Evolutionary conservation across 768 basidiomycete species (phyloP).

Genomic region (Sarcodon aspratus): DNA sequence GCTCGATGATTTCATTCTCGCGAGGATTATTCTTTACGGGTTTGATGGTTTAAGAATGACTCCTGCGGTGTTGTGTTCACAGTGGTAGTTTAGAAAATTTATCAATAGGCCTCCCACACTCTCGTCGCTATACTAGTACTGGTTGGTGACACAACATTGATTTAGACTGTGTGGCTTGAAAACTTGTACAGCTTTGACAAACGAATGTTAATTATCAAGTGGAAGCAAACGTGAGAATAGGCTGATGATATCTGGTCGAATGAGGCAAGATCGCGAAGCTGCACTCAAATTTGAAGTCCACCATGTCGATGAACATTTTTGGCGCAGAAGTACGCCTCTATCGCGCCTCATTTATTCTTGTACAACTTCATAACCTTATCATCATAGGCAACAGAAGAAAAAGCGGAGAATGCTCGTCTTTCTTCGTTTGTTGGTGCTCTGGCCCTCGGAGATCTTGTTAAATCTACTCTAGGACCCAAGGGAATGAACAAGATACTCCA

Average conservation of each 20-base stretch:
- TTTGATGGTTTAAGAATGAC: too few relatives aligned
- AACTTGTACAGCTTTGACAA: too few relatives aligned
- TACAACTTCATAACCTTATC: background rate
- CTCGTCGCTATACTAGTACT: too few relatives aligned
- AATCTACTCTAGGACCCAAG: constrained; percentile 96
- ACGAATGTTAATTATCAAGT: too few relatives aligned
- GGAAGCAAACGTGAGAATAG: too few relatives aligned
- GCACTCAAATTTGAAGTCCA: background rate
- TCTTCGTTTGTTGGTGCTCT: constrained; percentile 97
- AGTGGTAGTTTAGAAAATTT: too few relatives aligned
- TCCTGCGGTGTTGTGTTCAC: too few relatives aligned
- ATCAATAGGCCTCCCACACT: too few relatives aligned
- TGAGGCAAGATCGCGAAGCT: background rate
- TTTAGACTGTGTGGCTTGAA: too few relatives aligned
- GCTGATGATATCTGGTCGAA: background rate
- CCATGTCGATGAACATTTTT: constrained; percentile 65
- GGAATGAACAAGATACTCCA: constrained; percentile 99
- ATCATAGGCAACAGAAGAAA: constrained; percentile 76
- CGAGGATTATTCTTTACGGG: too few relatives aligned
- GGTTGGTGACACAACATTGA: too few relatives aligned
- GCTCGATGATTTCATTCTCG: too few relatives aligned
- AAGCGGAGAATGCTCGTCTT: constrained; percentile 95
- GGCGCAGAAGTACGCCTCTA: constrained; percentile 38
- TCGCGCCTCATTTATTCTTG: background rate
- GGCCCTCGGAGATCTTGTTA: constrained; percentile 95